Evolutionary conservation across 1,284 basidiomycete species (phyloP), one percentile per base, ranked within the genome.

Genomic region (Ganoderma meredithae): DNA sequence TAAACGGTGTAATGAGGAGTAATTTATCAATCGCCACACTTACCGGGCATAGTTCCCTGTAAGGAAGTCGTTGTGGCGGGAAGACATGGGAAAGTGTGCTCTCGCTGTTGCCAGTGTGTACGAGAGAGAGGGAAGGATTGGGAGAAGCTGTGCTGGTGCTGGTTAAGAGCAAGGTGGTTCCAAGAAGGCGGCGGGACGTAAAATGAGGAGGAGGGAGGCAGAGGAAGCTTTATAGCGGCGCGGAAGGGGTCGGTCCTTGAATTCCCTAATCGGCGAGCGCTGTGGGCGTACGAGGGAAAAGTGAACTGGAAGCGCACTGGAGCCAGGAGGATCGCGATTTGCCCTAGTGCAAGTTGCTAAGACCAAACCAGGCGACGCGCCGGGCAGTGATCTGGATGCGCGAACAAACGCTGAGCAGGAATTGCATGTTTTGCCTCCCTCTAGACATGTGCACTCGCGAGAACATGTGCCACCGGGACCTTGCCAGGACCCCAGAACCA

Each of bases 1-100:
- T 12, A 36, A 27, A 58, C 33, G 39, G 44, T 19, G 25, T 27
- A 40, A 56, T 8, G n/a, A 47, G 36, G 25, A 15, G 47, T 17
- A 60, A 55, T 64, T 7, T 44, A 60, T 62, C 61, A 64, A 52
- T 56, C 71, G 71, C 69, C 69, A 72, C 71, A 70, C 69, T 72
- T 64, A 72, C 71, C 62, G 62, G n/a, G 62, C 67, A 56, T 67
- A 39, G 59, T 41, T 64, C 33, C 63, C 64, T 36, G 53, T 41
- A 39, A 61, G 60, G 64, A 52, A 56, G 60, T 65, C n/a, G 27
- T 17, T 52, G 39, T 65, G 60, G 67, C 67, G 71, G 17, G 68
- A 61, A 44, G 71, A 41, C 69, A 72, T 72, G 10, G 31, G 33
- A 43, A 59, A 47, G 53, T 52, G 58, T 59, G 56, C 25, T 39